phyloP scores from a whole-genome alignment of 1,284 basidiomycete species.

The Cutaneotrichosporon spelunceum region DNA sequence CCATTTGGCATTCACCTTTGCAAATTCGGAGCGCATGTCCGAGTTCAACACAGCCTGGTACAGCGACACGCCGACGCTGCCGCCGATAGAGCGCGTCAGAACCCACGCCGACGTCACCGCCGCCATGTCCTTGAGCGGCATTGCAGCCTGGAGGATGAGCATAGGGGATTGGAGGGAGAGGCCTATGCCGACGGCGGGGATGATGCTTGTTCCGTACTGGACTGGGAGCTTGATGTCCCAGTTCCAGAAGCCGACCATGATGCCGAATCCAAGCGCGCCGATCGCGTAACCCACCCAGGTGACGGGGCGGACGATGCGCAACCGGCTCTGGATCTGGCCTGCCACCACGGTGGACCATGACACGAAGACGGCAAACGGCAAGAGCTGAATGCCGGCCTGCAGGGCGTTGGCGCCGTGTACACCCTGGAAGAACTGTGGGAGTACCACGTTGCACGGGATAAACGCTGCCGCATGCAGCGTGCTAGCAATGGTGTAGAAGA shows the following conservation, averaged over 20 bases:
- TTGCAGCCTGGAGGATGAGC: conserved; percentile 44
- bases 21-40: conserved; percentile 36
- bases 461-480: conserved; percentile 38
- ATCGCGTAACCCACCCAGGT: conserved; percentile 43
- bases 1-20: conserved; percentile 31
- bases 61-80: conserved; percentile 31
- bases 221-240: conserved; percentile 24
- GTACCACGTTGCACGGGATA: conserved; percentile 35
- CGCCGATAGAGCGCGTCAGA: conserved; percentile 39
- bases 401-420: conserved; percentile 31
- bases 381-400: conserved; percentile 30
- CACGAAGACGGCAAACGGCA: conserved; percentile 32
- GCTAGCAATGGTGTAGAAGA: conserved; percentile 40
- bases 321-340: conserved; percentile 38
- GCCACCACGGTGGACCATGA: conserved; percentile 28
- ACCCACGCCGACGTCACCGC: conserved; percentile 42
- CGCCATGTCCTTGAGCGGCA: conserved; percentile 50
- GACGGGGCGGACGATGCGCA: conserved; percentile 40
- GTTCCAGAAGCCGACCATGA: conserved; percentile 33
- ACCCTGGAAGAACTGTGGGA: conserved; percentile 48
- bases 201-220: conserved; percentile 31
- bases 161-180: conserved; percentile 36
- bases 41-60: conserved; percentile 45
- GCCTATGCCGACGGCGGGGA: conserved; percentile 35
- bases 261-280: conserved; percentile 31